Evolutionary conservation across 106 monocot species (phyloP).

Genomic region (Dioscorea zingiberensis): DNA sequence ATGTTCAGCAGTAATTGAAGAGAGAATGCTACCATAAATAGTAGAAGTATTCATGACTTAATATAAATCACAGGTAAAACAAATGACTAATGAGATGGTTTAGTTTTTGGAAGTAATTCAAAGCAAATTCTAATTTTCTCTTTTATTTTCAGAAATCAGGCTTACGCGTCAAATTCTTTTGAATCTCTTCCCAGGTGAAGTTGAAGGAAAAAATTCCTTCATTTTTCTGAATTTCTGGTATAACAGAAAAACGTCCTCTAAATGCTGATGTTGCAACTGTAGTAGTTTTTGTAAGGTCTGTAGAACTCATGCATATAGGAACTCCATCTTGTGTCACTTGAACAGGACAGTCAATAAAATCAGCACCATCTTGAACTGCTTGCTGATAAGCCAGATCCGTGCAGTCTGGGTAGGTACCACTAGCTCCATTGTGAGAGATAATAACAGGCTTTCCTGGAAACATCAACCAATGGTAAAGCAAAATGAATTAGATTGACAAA

Average conservation of each 20-base stretch:
- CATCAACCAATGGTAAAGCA: background rate
- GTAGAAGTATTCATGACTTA: too few relatives aligned
- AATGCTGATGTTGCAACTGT: conserved; percentile 40
- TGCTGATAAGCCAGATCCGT: conserved; percentile 79
- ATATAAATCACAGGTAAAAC: too few relatives aligned
- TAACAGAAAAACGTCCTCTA: conserved; percentile 22
- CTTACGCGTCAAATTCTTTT: conserved; percentile 62
- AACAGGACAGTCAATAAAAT: conserved; percentile 82
- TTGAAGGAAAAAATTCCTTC: conserved; percentile 87
- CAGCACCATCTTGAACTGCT: conserved; percentile 72
- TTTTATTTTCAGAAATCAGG: too few relatives aligned
- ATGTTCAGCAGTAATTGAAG: too few relatives aligned
- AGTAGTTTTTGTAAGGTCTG: conserved; percentile 48
- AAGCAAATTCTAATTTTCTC: too few relatives aligned
- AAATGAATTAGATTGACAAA: background rate
- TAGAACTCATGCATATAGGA: conserved; percentile 74
- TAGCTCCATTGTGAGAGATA: conserved; percentile 84
- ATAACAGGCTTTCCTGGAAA: conserved; percentile 50
- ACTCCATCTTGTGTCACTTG: conserved; percentile 71
- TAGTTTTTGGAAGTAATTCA: too few relatives aligned
- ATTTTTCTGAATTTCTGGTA: conserved; percentile 43
- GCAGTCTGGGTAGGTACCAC: conserved; percentile 84
- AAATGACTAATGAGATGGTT: too few relatives aligned
- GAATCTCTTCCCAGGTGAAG: conserved; percentile 72
- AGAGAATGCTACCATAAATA: too few relatives aligned